A percentile compares a stretch with the other conserved stretches of the same genome.
Conservation (phyloP, 495 filamentous ascomycete genomes). For the Corynascus novoguineensis region DNA sequence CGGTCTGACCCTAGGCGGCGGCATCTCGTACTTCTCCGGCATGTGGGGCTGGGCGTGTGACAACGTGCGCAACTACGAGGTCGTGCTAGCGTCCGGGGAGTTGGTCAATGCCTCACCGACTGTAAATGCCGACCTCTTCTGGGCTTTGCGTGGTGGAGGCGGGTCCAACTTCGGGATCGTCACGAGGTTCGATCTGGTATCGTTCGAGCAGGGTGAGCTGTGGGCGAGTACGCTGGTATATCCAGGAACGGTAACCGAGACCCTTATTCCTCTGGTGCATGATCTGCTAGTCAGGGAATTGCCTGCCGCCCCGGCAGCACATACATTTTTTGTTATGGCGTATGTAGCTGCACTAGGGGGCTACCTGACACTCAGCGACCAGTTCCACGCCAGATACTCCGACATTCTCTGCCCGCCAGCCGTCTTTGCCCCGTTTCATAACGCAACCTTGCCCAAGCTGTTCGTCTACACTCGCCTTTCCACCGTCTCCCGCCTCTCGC, state of each 20-base stretch:
- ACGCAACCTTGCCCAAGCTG: conserved; percentile 1
- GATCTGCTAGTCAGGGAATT: conserved; percentile 22
- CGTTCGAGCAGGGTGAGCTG: conserved; percentile 25
- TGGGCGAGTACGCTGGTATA: conserved; percentile 23
- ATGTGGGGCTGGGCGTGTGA: conserved; percentile 27
- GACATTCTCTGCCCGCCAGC: conserved; percentile 5
- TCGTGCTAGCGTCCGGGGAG: conserved; percentile 42
- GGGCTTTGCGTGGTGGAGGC: conserved; percentile 55
- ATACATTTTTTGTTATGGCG: conserved; percentile 23
- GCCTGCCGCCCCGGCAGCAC: conserved; percentile 15
- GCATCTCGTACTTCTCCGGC: conserved; percentile 39
- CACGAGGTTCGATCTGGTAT: conserved; percentile 33
- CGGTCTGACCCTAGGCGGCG: conserved; percentile 55
- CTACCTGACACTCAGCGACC: conserved; percentile 14
- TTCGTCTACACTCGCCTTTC: conserved; percentile 4
- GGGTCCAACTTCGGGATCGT: conserved; percentile 55
- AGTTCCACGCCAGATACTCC: conserved; percentile 17
- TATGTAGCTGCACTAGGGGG: conserved; percentile 14
- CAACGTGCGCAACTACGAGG: conserved; percentile 46
- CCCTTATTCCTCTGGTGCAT: conserved; percentile 21
- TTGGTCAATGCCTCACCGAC: conserved; percentile 41
- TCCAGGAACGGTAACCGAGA: conserved; percentile 18
- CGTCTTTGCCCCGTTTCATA: conserved; percentile 15
- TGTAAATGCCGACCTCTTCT: conserved; percentile 47
- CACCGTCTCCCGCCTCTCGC: conserved; percentile 15